phyloP scores from a whole-genome alignment of 306 rosid species.

The Acacia crassicarpa region DNA sequence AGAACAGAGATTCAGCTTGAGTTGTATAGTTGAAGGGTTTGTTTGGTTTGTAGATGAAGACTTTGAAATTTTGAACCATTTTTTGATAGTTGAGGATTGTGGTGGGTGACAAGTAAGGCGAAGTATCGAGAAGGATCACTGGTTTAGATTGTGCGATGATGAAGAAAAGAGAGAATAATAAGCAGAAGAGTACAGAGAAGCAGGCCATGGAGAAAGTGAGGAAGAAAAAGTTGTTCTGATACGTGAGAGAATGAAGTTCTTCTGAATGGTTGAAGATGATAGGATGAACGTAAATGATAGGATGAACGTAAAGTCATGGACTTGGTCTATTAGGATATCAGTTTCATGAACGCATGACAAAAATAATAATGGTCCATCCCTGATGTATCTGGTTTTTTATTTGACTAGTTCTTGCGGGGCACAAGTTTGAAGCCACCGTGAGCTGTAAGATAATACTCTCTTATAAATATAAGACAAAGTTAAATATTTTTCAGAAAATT shows the following conservation, averaged over 20 bases:
- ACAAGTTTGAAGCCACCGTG: background rate
- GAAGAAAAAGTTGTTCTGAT: no score
- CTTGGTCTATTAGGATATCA: no score
- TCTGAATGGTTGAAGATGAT: no score
- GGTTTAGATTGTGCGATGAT: conserved; percentile 23
- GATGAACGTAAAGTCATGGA: no score
- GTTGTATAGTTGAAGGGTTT: conserved; percentile 34
- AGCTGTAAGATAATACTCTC: background rate
- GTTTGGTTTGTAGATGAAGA: conserved; percentile 54
- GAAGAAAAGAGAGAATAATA: conserved; percentile 20
- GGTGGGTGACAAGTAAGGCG: conserved; percentile 56
- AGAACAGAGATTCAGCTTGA: conserved; percentile 49
- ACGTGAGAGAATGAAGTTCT: no score
- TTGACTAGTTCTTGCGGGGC: background rate
- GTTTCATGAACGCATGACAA: no score
- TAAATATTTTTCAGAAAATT: no score
- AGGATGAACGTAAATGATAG: no score
- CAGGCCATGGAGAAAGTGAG: background rate
- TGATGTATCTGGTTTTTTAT: no score
- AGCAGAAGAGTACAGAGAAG: background rate
- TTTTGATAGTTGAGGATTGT: conserved; percentile 49
- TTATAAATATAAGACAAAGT: no score
- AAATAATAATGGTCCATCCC: no score
- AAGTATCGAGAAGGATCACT: conserved; percentile 3
- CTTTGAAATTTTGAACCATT: conserved; percentile 55